Evolutionary conservation across 306 rosid species (phyloP), one percentile per base, ranked within the genome.

Genomic region (Sechiopsis laciniata): DNA sequence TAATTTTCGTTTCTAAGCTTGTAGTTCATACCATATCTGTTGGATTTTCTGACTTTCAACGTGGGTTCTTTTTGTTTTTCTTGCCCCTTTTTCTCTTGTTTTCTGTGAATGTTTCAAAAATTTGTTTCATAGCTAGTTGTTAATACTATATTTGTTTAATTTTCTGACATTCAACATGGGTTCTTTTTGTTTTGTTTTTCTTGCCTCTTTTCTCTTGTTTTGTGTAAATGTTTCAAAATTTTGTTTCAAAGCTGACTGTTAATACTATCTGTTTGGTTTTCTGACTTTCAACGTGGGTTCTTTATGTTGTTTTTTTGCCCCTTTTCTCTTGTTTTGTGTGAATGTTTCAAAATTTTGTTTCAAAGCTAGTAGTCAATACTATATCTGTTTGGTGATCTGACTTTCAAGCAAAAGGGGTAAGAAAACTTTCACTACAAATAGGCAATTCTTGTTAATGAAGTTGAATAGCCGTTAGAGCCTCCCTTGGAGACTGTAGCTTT

Each of bases 211-310:
- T 40, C 46, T 5, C 8, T 40, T 40, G 46, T 6, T 6, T 40
- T 20, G 22, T 1, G 51, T 10, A 11, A 10, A 35, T 54, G 51
- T 1, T 46, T 16, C 6, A 37, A 2, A 24, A 8, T 56, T 40
- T 56, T 10, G 11, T 7, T 17, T n/a, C 59, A 55, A 55, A 55
- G 59, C 59, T 55, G 17, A 22, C 8, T 17, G 59, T 7, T 55
- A 53, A 26, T 26, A 6, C n/a, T n/a, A 65, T 48, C 73, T 68
- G 19, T 68, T 21, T 68, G 42, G n/a, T 22, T 68, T 67, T 21
- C 57, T 69, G 58, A 69, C 12, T 62, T 63, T 35, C 70, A 37
- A 37, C n/a, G 2, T 16, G 32, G 19, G 59, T n/a, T 54, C 2
- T 26, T 17, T 9, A 5, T 54, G 48, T 32, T 32, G 37, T 32